Conservation (phyloP, 345 rosid species). For the Turnera subulata region DNA sequence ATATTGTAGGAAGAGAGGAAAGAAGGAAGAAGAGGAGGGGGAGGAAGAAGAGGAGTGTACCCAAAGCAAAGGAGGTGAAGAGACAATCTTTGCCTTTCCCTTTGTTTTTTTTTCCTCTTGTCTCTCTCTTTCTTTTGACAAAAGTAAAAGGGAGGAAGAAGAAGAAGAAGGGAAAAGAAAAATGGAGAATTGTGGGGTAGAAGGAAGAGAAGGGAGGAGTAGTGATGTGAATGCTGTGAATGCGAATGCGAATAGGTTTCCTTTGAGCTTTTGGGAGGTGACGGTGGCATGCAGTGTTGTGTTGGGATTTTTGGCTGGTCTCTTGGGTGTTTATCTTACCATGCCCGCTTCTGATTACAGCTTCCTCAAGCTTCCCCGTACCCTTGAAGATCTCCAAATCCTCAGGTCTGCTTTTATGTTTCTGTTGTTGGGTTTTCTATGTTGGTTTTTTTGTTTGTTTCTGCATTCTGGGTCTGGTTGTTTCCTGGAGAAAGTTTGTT, state of each 20-base stretch:
- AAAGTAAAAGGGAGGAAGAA: background rate
- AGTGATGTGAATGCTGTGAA: slow-evolving; percentile 9
- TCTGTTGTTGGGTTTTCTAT: too few relatives aligned
- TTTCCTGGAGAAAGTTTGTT: background rate
- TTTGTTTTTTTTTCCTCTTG: background rate
- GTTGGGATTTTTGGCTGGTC: slow-evolving; percentile 49
- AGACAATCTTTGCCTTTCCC: background rate
- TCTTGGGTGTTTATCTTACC: slow-evolving; percentile 72
- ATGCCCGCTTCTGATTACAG: slow-evolving; percentile 90
- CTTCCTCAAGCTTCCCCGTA: slow-evolving; percentile 88
- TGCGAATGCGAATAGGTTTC: slow-evolving; percentile 27
- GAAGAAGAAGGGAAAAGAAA: background rate
- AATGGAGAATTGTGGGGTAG: slow-evolving; percentile 11
- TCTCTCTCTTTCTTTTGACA: slow-evolving; percentile 14
- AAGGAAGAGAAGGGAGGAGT: slow-evolving; percentile 17
- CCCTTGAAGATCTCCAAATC: slow-evolving; percentile 81
- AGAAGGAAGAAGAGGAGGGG: background rate
- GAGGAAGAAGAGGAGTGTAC: slow-evolving; percentile 25
- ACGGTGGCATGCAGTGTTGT: slow-evolving; percentile 55
- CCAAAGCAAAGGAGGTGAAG: slow-evolving; percentile 26
- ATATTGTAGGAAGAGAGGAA: background rate
- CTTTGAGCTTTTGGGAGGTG: slow-evolving; percentile 67
- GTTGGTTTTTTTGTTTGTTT: background rate
- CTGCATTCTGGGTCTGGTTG: background rate
- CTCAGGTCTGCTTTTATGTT: slow-evolving; percentile 46